Conservation (phyloP, 192 early-diverging fungal species). For the Gaertneriomyces semiglobifer region DNA sequence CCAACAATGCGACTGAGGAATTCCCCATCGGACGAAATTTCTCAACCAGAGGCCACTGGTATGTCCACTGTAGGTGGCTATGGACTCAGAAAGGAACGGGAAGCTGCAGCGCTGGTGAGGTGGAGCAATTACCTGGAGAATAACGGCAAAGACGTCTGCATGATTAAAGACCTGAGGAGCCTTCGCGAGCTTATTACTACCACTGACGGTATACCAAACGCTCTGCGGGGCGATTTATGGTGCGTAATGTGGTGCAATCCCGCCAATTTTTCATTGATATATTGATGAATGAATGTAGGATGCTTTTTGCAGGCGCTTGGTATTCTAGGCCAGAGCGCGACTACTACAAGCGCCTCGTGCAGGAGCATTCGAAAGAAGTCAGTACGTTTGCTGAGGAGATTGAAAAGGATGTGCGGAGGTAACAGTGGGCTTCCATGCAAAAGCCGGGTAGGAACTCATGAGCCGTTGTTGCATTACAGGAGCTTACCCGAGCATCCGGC, state of each 20-base stretch:
- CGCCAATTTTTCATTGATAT: background rate
- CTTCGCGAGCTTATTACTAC: constrained; percentile 48
- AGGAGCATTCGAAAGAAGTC: constrained; percentile 29
- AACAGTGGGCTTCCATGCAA: constrained; percentile 1
- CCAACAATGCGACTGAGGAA: constrained; percentile 9
- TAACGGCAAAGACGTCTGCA: constrained; percentile 50
- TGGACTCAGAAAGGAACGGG: constrained; percentile 11
- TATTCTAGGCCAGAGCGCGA: constrained; percentile 42
- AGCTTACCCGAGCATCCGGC: constrained; percentile 59
- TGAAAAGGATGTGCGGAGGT: constrained; percentile 61
- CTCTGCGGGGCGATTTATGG: constrained; percentile 53
- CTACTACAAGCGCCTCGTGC: constrained; percentile 47
- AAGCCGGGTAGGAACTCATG: background rate
- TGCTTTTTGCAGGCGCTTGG: constrained; percentile 54
- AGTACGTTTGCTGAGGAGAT: constrained; percentile 58
- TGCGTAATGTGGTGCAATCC: constrained; percentile 5
- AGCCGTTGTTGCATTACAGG: constrained; percentile 18
- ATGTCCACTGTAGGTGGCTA: background rate
- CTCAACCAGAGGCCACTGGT: constrained; percentile 9
- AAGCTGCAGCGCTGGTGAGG: constrained; percentile 12
- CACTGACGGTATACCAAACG: constrained; percentile 45
- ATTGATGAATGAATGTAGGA: constrained; percentile 27
- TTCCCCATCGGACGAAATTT: background rate
- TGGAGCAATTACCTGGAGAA: constrained; percentile 52
- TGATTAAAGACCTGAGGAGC: constrained; percentile 43